Evolutionary conservation across 1,139 yeast species (phyloP).

Genomic region (Geotrichum reessii): DNA sequence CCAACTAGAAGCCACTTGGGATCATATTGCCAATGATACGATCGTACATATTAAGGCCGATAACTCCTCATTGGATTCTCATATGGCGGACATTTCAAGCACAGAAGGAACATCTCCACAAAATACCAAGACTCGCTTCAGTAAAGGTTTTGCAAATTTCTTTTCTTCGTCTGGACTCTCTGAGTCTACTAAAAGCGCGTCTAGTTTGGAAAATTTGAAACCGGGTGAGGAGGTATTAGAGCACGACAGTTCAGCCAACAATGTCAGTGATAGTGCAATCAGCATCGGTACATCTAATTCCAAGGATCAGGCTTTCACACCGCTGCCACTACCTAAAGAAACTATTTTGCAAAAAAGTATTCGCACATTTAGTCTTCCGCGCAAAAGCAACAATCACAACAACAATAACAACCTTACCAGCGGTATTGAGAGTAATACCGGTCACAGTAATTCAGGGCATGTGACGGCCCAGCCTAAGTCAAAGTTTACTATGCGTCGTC

Average conservation of each 20-base stretch:
- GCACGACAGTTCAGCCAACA: conserved; percentile 6
- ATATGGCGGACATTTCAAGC: background rate
- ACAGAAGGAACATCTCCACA: conserved; percentile 6
- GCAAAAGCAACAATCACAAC: conserved; percentile 1
- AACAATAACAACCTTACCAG: background rate
- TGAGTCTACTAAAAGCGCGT: background rate
- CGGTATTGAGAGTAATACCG: background rate
- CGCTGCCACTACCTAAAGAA: conserved; percentile 18
- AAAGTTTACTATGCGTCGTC: conserved; percentile 14
- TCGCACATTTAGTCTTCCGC: conserved; percentile 27
- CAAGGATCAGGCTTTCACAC: conserved; percentile 16
- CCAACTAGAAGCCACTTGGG: conserved; percentile 16
- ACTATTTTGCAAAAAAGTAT: conserved; percentile 31
- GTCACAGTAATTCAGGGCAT: background rate
- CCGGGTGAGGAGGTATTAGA: conserved; percentile 12
- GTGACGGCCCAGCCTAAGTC: background rate
- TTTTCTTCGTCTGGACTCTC: conserved; percentile 20
- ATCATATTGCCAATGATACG: conserved; percentile 16
- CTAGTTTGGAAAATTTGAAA: background rate
- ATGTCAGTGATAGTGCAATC: conserved; percentile 12
- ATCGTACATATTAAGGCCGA: conserved; percentile 9
- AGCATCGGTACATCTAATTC: conserved; percentile 15
- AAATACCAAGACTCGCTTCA: conserved; percentile 18
- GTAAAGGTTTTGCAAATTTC: conserved; percentile 28
- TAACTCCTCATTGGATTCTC: conserved; percentile 6